phyloP scores from a whole-genome alignment of 345 rosid genomes.

The Chamaenerion angustifolium region DNA sequence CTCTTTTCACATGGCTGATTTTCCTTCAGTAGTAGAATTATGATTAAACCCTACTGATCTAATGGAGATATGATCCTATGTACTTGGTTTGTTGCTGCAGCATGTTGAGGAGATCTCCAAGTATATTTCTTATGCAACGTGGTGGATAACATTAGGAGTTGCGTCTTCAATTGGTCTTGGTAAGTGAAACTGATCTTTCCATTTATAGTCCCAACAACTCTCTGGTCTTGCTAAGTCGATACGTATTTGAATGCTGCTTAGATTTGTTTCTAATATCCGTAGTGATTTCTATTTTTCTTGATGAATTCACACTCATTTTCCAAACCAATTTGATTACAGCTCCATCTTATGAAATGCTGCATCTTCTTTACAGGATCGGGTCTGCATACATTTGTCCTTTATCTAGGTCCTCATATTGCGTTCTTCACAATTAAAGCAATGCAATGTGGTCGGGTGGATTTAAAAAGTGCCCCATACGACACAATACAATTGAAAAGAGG shows the following conservation, averaged over 20 bases:
- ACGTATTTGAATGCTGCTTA: too few relatives aligned
- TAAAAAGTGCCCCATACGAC: conserved; percentile 90
- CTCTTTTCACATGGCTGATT: background rate
- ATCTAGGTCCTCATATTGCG: conserved; percentile 96
- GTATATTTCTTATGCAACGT: conserved; percentile 55
- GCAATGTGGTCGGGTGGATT: conserved; percentile 85
- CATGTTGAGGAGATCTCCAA: conserved; percentile 65
- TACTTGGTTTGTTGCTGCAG: conserved; percentile 22
- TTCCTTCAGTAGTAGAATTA: too few relatives aligned
- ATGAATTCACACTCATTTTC: too few relatives aligned
- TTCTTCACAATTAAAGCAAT: conserved; percentile 86
- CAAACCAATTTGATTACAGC: too few relatives aligned
- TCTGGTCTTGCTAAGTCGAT: too few relatives aligned
- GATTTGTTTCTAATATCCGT: too few relatives aligned
- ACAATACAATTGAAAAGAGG: conserved; percentile 74
- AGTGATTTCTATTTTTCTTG: too few relatives aligned
- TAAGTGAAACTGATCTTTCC: conserved; percentile 23
- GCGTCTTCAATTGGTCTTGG: conserved; percentile 99
- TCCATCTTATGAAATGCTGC: background rate
- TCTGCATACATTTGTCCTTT: conserved; percentile 91
- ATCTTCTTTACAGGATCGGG: conserved; percentile 64
- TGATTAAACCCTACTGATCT: too few relatives aligned
- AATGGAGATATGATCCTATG: too few relatives aligned
- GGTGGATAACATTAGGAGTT: conserved; percentile 97
- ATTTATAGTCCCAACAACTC: background rate